Base-by-base conservation (phyloP, 1,284 basidiomycete genomes). In the Apiotrichum laibachii region DNA sequence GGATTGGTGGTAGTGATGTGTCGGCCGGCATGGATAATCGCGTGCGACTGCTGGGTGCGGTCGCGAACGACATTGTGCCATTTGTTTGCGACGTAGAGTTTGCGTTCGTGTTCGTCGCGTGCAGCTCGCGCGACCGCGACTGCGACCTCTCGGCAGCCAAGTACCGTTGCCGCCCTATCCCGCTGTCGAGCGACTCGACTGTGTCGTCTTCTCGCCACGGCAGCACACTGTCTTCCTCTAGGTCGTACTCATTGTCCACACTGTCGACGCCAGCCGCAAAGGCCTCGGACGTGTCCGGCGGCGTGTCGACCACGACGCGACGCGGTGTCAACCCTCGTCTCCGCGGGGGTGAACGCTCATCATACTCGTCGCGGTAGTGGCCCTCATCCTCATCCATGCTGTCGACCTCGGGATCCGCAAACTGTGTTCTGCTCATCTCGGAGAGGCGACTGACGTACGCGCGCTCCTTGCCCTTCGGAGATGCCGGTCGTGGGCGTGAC, bases 391-490 rank as follows among this genome's bases (percentile, higher is more conserved):
- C 15, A 2, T 40, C 49, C 13, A 8, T 13, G 18, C 11, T 19
- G 9, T 50, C 18, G 10, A 37, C 48, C 9, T 50, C 19, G 10
- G 11, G 35, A 9, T 40, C n/a, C 19, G 5, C 49, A 26, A 37
- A 31, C 12, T 22, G 49, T 39, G 50, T n/a, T 9, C 50, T 19
- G 16, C 8, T 16, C 50, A 16, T 21, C 13, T 16, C 12, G 10
- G 19, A 26, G 13, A 46, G 33, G 13, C 31, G 33, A 48, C 50
- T 37, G 31, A 35, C 51, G 26, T 16, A 16, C 0, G 65, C 62
- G 33, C 69, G 61, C 52, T 68, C 66, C 58, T 75, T 72, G 22
- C 70, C 67, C 60, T 74, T 74, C 3, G 49, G 16, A 15, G 66
- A 69, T 10, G 62, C 55, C 31, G 53, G n/a, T 22, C 49, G 52